Percentiles rank a stretch among this genome's conserved stretches.
Evolutionary conservation across 208 protist genomes (phyloP).

Genomic region (Wallacemonas sp.): DNA sequence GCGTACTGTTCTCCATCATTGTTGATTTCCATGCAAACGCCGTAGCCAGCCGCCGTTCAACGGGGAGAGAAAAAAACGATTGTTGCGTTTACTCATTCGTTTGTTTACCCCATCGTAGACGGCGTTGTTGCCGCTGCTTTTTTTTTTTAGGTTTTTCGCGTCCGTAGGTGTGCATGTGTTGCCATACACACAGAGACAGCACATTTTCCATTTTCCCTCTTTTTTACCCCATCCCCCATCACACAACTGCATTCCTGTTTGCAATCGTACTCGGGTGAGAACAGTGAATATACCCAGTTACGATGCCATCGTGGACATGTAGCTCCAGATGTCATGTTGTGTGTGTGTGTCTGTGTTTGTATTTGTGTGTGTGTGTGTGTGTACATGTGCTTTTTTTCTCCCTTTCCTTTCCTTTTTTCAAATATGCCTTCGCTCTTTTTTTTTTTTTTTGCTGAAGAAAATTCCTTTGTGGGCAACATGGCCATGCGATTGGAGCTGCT

Average conservation of each 20-base stretch:
- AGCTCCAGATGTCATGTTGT: not conserved
- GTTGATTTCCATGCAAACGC: too few species aligned
- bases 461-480: not conserved
- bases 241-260: too few species aligned
- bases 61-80: not conserved
- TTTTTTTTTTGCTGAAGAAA: constrained; percentile 5
- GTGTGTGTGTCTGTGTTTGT: not conserved
- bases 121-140: too few species aligned
- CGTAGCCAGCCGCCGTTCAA: too few species aligned
- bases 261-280: not conserved
- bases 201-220: too few species aligned
- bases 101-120: too few species aligned
- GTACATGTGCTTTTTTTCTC: not conserved
- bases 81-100: not conserved
- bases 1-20: not conserved
- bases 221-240: too few species aligned
- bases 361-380: not conserved
- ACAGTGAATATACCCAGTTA: not conserved
- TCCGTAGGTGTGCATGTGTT: too few species aligned
- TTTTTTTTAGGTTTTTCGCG: not conserved
- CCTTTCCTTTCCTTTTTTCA: not conserved
- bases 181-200: too few species aligned
- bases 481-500: not conserved
- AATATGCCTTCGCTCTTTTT: constrained; percentile 8
- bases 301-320: not conserved